These are phyloP conservation scores for Blastobotrys parvus DNA, from an alignment of 805 yeast genomes.

Conservation along the genomic window DNA sequence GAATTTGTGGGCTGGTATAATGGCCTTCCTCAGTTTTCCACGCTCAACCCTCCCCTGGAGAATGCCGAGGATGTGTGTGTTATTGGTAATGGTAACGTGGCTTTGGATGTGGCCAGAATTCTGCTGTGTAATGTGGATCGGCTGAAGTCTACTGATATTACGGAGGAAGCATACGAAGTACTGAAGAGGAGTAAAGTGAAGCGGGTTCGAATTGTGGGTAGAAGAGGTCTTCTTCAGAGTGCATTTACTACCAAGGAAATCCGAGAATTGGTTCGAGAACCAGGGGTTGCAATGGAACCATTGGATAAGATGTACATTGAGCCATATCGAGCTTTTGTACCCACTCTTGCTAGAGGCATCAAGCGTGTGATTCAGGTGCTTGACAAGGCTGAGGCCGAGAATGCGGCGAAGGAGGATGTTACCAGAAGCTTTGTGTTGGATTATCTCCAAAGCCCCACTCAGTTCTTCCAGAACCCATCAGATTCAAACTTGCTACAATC, in stretches of 20 bases:
- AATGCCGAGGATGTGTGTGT: slow-evolving; percentile 60
- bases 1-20: slow-evolving; percentile 95
- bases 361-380: slow-evolving; percentile 61
- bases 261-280: slow-evolving; percentile 67
- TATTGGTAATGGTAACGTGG: slow-evolving; percentile 97
- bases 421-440: slow-evolving; percentile 54
- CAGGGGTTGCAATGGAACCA: slow-evolving; percentile 42
- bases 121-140: slow-evolving; percentile 50
- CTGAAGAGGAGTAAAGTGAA: slow-evolving; percentile 48
- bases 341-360: slow-evolving; percentile 40
- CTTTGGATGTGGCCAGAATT: slow-evolving; percentile 81
- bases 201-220: slow-evolving; percentile 65
- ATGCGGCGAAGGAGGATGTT: slow-evolving; percentile 3
- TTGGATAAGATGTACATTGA: slow-evolving; percentile 32
- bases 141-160: slow-evolving; percentile 68
- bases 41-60: slow-evolving; percentile 49
- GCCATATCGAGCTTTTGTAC: slow-evolving; percentile 25
- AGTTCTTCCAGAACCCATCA: slow-evolving; percentile 31
- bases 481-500: slow-evolving; percentile 35
- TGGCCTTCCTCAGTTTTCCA: slow-evolving; percentile 61
- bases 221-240: slow-evolving; percentile 73
- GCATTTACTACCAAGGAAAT: slow-evolving; percentile 91
- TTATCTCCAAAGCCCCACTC: slow-evolving; percentile 59
- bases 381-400: slow-evolving; percentile 40
- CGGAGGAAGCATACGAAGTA: slow-evolving; percentile 47